Evolutionary conservation across 495 filamentous ascomycete species (phyloP).

Genomic region (Hyaloscypha hepaticicola): DNA sequence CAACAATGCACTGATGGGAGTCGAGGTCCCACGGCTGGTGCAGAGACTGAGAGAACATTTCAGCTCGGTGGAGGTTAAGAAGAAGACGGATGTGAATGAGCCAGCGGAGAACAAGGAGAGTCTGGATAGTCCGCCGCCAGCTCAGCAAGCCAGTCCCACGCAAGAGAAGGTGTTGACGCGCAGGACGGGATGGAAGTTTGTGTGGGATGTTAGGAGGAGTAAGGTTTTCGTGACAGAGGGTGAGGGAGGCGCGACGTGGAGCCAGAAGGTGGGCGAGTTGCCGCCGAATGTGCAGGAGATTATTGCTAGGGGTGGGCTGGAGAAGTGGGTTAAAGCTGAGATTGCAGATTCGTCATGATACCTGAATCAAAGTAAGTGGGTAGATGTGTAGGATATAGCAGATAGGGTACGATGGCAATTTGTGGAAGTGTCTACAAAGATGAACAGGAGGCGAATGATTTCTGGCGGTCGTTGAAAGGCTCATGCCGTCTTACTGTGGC

Average conservation of each 20-base stretch:
- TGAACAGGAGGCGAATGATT: too few relatives aligned
- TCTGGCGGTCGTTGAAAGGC: too few relatives aligned
- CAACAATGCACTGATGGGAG: slow-evolving; percentile 85
- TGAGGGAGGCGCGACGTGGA: slow-evolving; percentile 63
- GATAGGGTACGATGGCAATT: too few relatives aligned
- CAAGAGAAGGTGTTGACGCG: slow-evolving; percentile 64
- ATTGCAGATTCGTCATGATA: slow-evolving; percentile 38
- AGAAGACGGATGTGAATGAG: slow-evolving; percentile 35
- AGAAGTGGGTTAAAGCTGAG: slow-evolving; percentile 80
- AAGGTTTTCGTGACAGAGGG: slow-evolving; percentile 67
- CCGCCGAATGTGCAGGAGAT: slow-evolving; percentile 91
- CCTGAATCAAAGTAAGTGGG: too few relatives aligned
- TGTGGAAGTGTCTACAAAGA: too few relatives aligned
- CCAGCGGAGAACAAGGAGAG: slow-evolving; percentile 41
- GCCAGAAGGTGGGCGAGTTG: slow-evolving; percentile 77
- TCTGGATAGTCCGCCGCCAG: slow-evolving; percentile 45
- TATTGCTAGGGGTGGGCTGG: slow-evolving; percentile 74
- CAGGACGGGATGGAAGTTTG: slow-evolving; percentile 84
- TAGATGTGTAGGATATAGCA: too few relatives aligned
- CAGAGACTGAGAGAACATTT: slow-evolving; percentile 67
- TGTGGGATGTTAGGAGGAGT: slow-evolving; percentile 79
- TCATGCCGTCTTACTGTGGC: too few relatives aligned
- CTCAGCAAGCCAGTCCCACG: slow-evolving; percentile 23
- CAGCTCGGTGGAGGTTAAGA: slow-evolving; percentile 9
- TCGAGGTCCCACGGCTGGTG: slow-evolving; percentile 77